Evolutionary conservation across 2,329 filamentous ascomycete species (phyloP), one percentile per base, ranked within the genome.

Genomic region (Herpotrichia juniperi): DNA sequence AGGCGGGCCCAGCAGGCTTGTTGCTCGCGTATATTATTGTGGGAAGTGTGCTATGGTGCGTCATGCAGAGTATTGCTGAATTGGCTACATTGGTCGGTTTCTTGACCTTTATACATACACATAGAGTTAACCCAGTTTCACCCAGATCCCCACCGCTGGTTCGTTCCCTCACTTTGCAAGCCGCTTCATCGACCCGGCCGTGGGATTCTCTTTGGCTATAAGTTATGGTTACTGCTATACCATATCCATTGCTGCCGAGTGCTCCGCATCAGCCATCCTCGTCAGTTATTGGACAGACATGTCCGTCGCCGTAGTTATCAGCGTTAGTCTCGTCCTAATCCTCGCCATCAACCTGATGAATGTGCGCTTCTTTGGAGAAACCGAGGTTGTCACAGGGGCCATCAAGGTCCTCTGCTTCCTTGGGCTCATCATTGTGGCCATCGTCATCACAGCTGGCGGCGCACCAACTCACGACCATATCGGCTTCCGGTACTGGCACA

Each of bases 401-500:
- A 71, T 81, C 56, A 66, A 67, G 44, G 53, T 66, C 12, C 74
- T 77, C n/a, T 34, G 31, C 34, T 80, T 82, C 44, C 51, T 64
- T 2, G 62, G 62, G 4, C 60, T 64, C 10, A 37, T 63, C n/a
- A 46, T 62, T n/a, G 57, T 61, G 2, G 59, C 58, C 22, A 56
- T 63, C 26, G 54, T 63, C 40, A 61, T 67, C 7, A 63, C 59
- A 16, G 51, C 61, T 35, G 65, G 65, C 17, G 65, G 85, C 42
- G 78, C 84, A 1, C 81, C 85, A 0, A 83, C 83, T 3, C 80
- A 80, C 0, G 78, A 82, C 17, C 76, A 82, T 4, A 79, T 86
- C 16, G 87, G 87, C 2, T 90, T 89, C 68, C 72, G 77, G 28
- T 89, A 88, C 69, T 91, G 88, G 88, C 80, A 75, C 46, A 68